Conservation (phyloP, 768 basidiomycete species). For the Mycena chlorophos region DNA sequence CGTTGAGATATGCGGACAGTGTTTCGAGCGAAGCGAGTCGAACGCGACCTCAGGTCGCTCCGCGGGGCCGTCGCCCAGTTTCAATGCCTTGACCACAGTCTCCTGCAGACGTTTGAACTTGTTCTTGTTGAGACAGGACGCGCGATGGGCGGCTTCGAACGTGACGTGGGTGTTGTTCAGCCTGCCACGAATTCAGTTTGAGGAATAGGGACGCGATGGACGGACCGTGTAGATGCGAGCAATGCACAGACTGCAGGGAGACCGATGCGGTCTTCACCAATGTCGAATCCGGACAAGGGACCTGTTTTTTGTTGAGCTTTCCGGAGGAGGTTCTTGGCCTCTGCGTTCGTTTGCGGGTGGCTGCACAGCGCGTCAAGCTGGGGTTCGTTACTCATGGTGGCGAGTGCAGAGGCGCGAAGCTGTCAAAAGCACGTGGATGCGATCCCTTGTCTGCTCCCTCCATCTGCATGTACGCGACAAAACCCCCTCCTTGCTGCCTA, state of each 20-base stretch:
- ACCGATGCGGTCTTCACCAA: conserved; percentile 7
- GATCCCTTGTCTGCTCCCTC: conserved; percentile 8
- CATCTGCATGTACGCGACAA: not conserved
- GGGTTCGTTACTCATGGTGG: too few relatives aligned
- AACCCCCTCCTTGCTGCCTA: not conserved
- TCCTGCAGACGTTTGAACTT: conserved; percentile 13
- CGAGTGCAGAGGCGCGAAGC: too few relatives aligned
- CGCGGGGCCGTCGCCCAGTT: not conserved
- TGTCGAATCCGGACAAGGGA: conserved; percentile 18
- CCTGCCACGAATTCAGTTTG: not conserved
- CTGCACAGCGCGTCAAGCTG: conserved; percentile 3
- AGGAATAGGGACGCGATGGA: not conserved
- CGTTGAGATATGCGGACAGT: conserved; percentile 20
- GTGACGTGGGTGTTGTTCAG: conserved; percentile 22
- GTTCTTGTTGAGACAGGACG: conserved; percentile 11
- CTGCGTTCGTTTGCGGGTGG: conserved; percentile 5
- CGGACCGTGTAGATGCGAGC: conserved; percentile 17
- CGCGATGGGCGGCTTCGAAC: conserved; percentile 14
- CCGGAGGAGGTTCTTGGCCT: conserved; percentile 4
- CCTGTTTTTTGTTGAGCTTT: conserved; percentile 9
- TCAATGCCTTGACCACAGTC: conserved; percentile 9
- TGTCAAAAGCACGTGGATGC: not conserved
- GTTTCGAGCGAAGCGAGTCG: conserved; percentile 31
- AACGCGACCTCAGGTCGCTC: conserved; percentile 23
- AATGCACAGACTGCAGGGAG: conserved; percentile 17